A percentile compares a stretch with the other conserved stretches of the same genome.
These are phyloP conservation scores for Salvia rosmarinus DNA, from an alignment of 257 asterid species.

Conservation along the genomic window DNA sequence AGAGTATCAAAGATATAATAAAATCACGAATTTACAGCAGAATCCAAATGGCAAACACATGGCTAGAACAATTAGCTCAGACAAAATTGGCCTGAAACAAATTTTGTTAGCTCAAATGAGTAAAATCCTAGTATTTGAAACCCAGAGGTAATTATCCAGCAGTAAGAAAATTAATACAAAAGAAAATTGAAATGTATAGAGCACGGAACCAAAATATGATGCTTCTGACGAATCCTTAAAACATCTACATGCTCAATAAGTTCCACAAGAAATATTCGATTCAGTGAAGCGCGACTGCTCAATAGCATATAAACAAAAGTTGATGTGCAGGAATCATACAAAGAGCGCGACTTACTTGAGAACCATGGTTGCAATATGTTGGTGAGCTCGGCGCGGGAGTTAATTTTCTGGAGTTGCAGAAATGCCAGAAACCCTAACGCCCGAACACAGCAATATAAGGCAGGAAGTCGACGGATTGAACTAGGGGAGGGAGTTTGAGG, in stretches of 20 bases:
- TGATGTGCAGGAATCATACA: neutral
- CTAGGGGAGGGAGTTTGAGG: too few relatives aligned
- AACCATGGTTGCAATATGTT: conserved; percentile 49
- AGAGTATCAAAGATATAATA: too few relatives aligned
- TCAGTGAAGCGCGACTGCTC: neutral
- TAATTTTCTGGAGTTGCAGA: neutral
- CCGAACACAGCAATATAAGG: too few relatives aligned
- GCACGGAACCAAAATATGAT: neutral
- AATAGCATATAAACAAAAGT: neutral
- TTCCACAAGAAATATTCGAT: neutral
- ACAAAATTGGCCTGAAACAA: neutral
- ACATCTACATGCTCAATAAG: neutral
- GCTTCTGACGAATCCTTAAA: neutral
- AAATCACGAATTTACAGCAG: neutral
- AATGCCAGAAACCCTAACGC: too few relatives aligned
- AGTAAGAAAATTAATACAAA: neutral
- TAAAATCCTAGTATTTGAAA: neutral
- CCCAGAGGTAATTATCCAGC: neutral
- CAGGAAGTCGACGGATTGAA: too few relatives aligned
- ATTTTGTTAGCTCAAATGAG: neutral
- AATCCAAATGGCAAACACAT: neutral
- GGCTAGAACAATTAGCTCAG: neutral
- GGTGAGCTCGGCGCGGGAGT: conserved; percentile 24
- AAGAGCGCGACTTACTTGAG: conserved; percentile 49
- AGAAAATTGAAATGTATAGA: neutral